These are phyloP conservation scores for Arabis hirsuta DNA, from an alignment of 345 rosid genomes.

Conservation along the genomic window DNA sequence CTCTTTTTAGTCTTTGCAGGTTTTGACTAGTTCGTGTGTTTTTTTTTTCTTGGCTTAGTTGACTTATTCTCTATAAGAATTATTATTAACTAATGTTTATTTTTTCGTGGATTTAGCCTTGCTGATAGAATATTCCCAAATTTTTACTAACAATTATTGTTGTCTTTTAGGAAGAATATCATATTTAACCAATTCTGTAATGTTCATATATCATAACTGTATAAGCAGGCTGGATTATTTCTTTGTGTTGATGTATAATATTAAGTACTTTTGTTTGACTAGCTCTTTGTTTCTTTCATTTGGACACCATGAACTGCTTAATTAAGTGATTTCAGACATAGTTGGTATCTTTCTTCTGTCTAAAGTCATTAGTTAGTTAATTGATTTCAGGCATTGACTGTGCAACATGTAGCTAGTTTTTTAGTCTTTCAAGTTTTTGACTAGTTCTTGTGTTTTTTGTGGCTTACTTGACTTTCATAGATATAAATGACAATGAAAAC, in stretches of 20 bases:
- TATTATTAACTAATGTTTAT: background rate
- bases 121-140: background rate
- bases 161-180: constrained; percentile 3
- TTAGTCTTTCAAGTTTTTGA: background rate
- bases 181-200: background rate
- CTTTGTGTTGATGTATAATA: background rate
- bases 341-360: no score
- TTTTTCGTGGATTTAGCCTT: background rate
- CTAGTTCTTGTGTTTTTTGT: background rate
- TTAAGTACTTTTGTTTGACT: background rate
- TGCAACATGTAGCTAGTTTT: constrained; percentile 1
- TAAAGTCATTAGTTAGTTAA: constrained; percentile 8
- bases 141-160: constrained; percentile 1
- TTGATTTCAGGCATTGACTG: background rate
- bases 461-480: background rate
- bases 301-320: background rate
- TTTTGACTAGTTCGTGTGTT: constrained; percentile 11
- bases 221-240: constrained; percentile 2
- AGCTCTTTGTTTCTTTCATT: background rate
- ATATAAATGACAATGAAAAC: background rate
- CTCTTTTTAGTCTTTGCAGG: constrained; percentile 2
- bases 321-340: background rate
- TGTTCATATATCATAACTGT: background rate
- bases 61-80: background rate
- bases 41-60: background rate